Evolutionary conservation across 768 basidiomycete genomes (phyloP), one percentile per base, ranked within the genome.

Genomic region (Lactarius hengduanensis): DNA sequence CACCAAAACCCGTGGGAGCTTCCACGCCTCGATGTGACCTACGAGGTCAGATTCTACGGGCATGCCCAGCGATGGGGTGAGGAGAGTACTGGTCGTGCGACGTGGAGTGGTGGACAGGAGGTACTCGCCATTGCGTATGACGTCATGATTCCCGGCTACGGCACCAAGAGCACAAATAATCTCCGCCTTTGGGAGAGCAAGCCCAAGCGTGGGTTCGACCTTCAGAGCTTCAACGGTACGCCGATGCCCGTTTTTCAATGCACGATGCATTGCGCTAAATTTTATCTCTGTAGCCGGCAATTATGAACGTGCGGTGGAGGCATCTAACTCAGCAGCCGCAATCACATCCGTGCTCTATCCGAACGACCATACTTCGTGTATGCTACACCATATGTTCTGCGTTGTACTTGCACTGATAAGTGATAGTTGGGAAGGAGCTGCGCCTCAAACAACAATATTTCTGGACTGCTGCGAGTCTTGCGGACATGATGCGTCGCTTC

Each of bases 361-460:
- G 32, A 96, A 97, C 74, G 96, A 98, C 74, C 91, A 94, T 72
- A 91, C 88, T 77, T 74, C 75, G 80, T 81, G 70, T 69, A 66
- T 65, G 69, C 58, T 18, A 53, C 40, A 20, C 67, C 62, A 34
- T 9, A 45, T 10, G 16, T 32, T 66, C 26, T 16, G 18, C 56
- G 4, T 28, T 28, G n/a, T 56, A 22, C 26, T 4, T 34, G 58
- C 45, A 26, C 9, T 59, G 43, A 61, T 57, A 32, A 15, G n/a
- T 8, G 11, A 34, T 50, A 91, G 91, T 91, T 64, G 92, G 92
- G 63, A 93, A 93, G 73, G 92, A 93, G 74, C 78, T 93, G 28
- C 87, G 96, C 63, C 82, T 98, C 70, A 96, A 96, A 80, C 96
- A 98, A 72, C 96, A 99, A 79, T 96, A 96, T 78, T 92, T 97